Base-by-base conservation (phyloP, 2,329 filamentous ascomycete species). In the Pestalotiopsis fici region DNA sequence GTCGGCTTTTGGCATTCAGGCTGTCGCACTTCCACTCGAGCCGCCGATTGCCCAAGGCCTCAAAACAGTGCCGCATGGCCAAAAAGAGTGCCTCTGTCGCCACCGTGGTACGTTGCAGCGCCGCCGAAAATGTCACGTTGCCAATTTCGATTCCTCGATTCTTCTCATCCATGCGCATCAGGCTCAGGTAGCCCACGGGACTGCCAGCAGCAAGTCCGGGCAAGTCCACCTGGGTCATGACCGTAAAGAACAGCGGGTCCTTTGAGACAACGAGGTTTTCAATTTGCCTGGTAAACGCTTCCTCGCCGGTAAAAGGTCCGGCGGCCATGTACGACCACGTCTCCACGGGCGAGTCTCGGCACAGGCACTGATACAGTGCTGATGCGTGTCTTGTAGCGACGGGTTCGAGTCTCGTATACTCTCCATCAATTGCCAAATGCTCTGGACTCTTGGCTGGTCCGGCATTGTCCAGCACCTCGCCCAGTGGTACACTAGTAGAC, bases 11-110 rank as follows among this genome's bases (percentile, higher is more conserved):
- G 43, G 71, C 78, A 72, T 91, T 91, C 12, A 88, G 77, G 18
- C 81, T 71, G 73, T 91, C 84, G 65, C 87, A 88, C 72, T 91
- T 91, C 89, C 90, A 91, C 74, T 91, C 88, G 3, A 90, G 83
- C 7, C 89, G 80, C 3, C 84, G 75, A 73, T 87, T 89, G 0
- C 84, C 82, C 25, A 90, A 73, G 2, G 82, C 80, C 3, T 86
- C 83, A 70, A 91, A 87, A 0, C 83, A 83, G 65, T 87, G 80
- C 47, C 79, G 78, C 56, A 87, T 80, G n/a, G 90, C 74, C 1
- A 91, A 77, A 68, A 86, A 90, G 68, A 87, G 81, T 0, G 83
- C 82, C 74, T 91, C 89, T 0, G 88, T 91, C 0, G 87, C 85
- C 6, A 81, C 82, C 0, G 81, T 80, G 0, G 87, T 90, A 15